Percentiles rank a stretch among this genome's conserved stretches.
Conservation (phyloP, 805 yeast genomes). For the Monosporozyma solicola region DNA sequence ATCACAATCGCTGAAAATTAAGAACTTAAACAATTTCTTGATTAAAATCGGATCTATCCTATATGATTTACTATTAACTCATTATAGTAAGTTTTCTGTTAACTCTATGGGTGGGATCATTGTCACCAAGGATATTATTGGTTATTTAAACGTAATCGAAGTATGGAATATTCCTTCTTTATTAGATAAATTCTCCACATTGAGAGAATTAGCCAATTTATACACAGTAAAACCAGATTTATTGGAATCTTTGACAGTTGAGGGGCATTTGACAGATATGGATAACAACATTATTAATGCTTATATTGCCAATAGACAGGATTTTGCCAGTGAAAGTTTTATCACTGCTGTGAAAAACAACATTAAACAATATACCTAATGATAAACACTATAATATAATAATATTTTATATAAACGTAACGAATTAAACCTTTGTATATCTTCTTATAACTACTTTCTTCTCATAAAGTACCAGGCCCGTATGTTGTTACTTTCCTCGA, state of each 20-base stretch:
- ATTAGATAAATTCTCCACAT: slow-evolving; percentile 53
- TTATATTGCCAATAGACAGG: slow-evolving; percentile 61
- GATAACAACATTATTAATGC: slow-evolving; percentile 54
- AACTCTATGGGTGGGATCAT: slow-evolving; percentile 76
- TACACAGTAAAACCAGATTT: slow-evolving; percentile 79
- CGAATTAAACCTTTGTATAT: not conserved
- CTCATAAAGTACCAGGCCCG: not conserved
- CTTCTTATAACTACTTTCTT: not conserved
- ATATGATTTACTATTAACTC: slow-evolving; percentile 52
- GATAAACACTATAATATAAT: not conserved
- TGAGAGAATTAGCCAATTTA: slow-evolving; percentile 75
- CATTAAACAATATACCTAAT: slow-evolving; percentile 11
- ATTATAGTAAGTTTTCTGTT: slow-evolving; percentile 66
- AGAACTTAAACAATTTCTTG: slow-evolving; percentile 44
- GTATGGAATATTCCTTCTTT: slow-evolving; percentile 57
- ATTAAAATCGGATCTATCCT: slow-evolving; percentile 50
- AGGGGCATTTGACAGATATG: slow-evolving; percentile 64
- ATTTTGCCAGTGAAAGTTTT: slow-evolving; percentile 41
- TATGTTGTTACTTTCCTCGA: not conserved
- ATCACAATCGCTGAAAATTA: slow-evolving; percentile 32
- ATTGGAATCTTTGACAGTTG: slow-evolving; percentile 67
- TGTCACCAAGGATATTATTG: slow-evolving; percentile 72
- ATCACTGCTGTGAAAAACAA: slow-evolving; percentile 21
- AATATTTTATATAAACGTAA: not conserved
- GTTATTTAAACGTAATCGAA: slow-evolving; percentile 61